Conservation (phyloP, 2,329 filamentous ascomycete species). For the Penicillium frequentans region DNA sequence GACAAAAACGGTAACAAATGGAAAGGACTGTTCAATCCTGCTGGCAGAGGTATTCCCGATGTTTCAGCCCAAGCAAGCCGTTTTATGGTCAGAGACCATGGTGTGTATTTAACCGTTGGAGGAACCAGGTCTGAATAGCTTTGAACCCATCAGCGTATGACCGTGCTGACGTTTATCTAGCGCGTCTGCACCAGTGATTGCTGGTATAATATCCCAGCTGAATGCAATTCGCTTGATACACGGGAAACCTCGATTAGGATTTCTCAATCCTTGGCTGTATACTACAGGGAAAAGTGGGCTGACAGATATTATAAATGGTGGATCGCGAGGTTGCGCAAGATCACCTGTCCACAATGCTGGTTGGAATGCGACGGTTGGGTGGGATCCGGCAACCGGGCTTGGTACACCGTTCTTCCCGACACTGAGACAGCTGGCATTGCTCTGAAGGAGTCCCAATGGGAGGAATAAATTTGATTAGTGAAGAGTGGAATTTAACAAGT, state of each 20-base stretch:
- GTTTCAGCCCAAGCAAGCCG: slow-evolving; percentile 57
- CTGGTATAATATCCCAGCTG: slow-evolving; percentile 62
- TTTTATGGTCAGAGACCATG: slow-evolving; percentile 43
- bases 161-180: slow-evolving; percentile 25
- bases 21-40: slow-evolving; percentile 48
- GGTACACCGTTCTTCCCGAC: slow-evolving; percentile 33
- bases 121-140: slow-evolving; percentile 45
- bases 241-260: slow-evolving; percentile 57
- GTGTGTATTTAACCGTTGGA: slow-evolving; percentile 37
- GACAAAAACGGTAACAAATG: slow-evolving; percentile 42
- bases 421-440: slow-evolving; percentile 18
- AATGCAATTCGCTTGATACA: slow-evolving; percentile 62
- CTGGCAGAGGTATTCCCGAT: slow-evolving; percentile 63
- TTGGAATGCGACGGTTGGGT: slow-evolving; percentile 53
- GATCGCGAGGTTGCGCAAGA: slow-evolving; percentile 48
- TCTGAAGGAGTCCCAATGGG: neutral
- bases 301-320: slow-evolving; percentile 51
- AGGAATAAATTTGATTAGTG: neutral
- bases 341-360: slow-evolving; percentile 45
- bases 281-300: slow-evolving; percentile 44
- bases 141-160: neutral
- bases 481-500: neutral
- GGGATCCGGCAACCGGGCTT: slow-evolving; percentile 52
- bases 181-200: slow-evolving; percentile 63
- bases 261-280: slow-evolving; percentile 64